Evolutionary conservation across 192 early-diverging fungal species (phyloP).

Genomic region (Phycomyces nitens): DNA sequence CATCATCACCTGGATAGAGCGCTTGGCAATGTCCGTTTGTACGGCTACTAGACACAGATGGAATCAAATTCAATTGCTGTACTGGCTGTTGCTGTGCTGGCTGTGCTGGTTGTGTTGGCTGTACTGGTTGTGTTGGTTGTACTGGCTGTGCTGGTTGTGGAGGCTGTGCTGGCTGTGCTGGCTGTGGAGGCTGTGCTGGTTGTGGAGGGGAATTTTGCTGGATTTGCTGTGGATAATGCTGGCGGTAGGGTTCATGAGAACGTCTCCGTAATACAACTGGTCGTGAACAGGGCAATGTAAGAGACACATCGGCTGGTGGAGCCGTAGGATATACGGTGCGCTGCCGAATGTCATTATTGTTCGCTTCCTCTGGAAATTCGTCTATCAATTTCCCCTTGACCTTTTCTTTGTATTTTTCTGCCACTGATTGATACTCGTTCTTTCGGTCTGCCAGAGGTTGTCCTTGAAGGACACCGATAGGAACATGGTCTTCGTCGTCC

Average conservation of each 20-base stretch:
- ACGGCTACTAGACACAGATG: background rate
- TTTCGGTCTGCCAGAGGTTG: background rate
- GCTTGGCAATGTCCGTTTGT: background rate
- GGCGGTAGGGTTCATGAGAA: background rate
- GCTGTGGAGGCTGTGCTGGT: background rate
- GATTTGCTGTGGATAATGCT: background rate
- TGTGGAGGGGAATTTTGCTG: background rate
- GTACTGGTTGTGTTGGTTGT: background rate
- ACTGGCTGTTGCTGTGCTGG: background rate
- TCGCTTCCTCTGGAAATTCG: background rate
- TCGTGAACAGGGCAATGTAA: slow-evolving; percentile 3
- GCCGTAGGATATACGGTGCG: background rate
- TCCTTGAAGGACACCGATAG: slow-evolving; percentile 13
- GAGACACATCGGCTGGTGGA: background rate
- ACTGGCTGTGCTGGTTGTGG: background rate
- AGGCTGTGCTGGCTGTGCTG: background rate
- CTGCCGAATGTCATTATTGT: background rate
- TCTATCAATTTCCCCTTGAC: slow-evolving; percentile 10
- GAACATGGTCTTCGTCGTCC: slow-evolving; percentile 17
- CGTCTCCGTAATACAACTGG: background rate
- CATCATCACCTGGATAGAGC: slow-evolving; percentile 6
- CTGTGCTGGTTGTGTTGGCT: background rate
- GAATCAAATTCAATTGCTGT: background rate
- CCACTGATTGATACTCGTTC: slow-evolving; percentile 15
- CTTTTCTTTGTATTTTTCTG: slow-evolving; percentile 26